These are phyloP conservation scores for Hyparrhenia diplandra DNA, from an alignment of 176 grass and related monocot species.

Conservation along the genomic window DNA sequence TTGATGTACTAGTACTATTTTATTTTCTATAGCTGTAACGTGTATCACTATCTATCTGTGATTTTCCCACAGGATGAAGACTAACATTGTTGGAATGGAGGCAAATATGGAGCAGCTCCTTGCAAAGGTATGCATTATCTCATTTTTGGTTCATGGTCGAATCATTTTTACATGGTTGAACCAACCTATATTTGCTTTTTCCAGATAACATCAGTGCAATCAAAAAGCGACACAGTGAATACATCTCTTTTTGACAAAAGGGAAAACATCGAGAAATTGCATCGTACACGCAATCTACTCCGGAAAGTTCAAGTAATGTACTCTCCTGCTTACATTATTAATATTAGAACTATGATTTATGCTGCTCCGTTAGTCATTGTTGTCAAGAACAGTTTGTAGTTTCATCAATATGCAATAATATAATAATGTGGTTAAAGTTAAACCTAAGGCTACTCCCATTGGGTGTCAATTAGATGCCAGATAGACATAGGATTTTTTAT, in stretches of 20 bases:
- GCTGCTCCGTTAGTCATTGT: conserved; percentile 8
- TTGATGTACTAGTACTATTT: conserved; percentile 25
- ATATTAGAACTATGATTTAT: not conserved
- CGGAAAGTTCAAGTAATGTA: conserved; percentile 94
- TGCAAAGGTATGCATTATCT: conserved; percentile 55
- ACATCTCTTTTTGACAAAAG: conserved; percentile 96
- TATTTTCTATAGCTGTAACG: conserved; percentile 12
- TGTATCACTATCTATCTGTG: conserved; percentile 9
- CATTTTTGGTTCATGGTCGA: not conserved
- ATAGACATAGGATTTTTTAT: not conserved
- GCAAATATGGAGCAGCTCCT: conserved; percentile 94
- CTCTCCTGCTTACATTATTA: conserved; percentile 22
- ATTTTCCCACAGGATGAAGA: conserved; percentile 79
- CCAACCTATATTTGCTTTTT: not conserved
- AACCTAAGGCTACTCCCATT: not conserved
- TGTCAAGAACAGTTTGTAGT: not conserved
- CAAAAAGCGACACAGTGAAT: conserved; percentile 90
- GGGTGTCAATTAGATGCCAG: not conserved
- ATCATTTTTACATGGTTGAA: conserved; percentile 16
- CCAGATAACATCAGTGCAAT: conserved; percentile 96
- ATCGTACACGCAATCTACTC: conserved; percentile 91
- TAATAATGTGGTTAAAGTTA: not conserved
- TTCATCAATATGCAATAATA: not conserved
- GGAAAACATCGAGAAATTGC: conserved; percentile 98
- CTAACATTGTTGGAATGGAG: conserved; percentile 96